Conservation (phyloP, 1,284 basidiomycete species). For the Trichosporon sp. region DNA sequence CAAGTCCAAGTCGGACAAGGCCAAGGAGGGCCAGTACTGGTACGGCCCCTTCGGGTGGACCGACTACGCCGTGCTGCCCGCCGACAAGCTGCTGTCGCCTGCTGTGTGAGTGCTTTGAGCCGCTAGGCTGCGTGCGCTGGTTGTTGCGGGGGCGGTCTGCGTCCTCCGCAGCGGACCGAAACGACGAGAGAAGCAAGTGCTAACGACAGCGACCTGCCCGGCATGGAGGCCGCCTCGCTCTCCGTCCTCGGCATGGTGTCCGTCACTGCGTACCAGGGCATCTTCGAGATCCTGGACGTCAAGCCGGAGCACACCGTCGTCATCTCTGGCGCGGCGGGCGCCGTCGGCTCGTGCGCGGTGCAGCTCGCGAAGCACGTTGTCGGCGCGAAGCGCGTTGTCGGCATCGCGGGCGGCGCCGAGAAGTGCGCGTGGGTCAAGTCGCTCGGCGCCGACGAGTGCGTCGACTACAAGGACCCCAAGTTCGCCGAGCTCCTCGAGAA, state of each 20-base stretch:
- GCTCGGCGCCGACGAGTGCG: conserved; percentile 52
- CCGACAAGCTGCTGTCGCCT: conserved; percentile 8
- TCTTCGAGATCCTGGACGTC: conserved; percentile 42
- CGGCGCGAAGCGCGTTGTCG: conserved; percentile 52
- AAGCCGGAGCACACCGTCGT: conserved; percentile 47
- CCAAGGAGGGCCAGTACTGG: conserved; percentile 33
- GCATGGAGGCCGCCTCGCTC: conserved; percentile 25
- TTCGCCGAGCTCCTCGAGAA: conserved; percentile 32
- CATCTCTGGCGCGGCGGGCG: conserved; percentile 26
- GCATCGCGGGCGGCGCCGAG: conserved; percentile 53
- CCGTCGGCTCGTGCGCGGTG: conserved; percentile 37
- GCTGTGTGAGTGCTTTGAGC: conserved; percentile 14
- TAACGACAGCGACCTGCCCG: conserved; percentile 15
- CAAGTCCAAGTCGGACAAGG: conserved; percentile 24
- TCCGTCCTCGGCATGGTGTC: conserved; percentile 34
- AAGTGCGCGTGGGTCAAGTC: conserved; percentile 53
- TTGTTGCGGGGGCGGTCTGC: too few relatives aligned
- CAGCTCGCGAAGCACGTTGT: conserved; percentile 49
- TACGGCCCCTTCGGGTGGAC: conserved; percentile 28
- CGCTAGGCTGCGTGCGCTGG: too few relatives aligned
- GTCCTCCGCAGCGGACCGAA: too few relatives aligned
- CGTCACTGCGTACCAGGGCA: conserved; percentile 44
- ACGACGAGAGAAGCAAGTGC: too few relatives aligned
- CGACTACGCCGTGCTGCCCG: conserved; percentile 34
- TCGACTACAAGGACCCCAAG: conserved; percentile 52